These are phyloP conservation scores for Gymnopilus junonius DNA, from an alignment of 768 basidiomycete species.

Conservation along the genomic window DNA sequence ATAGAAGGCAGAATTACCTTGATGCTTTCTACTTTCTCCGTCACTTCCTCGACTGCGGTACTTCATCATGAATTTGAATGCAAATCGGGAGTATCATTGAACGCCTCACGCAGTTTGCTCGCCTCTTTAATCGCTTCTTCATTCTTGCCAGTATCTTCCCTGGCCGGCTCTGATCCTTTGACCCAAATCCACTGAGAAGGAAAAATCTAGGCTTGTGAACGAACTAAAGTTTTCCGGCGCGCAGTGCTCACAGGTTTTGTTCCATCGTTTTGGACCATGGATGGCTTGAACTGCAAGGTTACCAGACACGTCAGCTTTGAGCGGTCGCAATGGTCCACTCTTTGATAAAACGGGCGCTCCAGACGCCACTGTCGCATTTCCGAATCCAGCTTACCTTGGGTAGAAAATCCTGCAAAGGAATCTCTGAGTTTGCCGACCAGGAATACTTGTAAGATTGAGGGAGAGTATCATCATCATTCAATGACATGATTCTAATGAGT, in stretches of 20 bases:
- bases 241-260: constrained; percentile 64
- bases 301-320: background rate
- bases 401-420: constrained; percentile 56
- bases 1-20: constrained; percentile 43
- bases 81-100: background rate
- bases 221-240: too few relatives aligned
- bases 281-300: constrained; percentile 62
- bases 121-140: constrained; percentile 55
- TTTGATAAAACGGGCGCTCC: background rate
- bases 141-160: constrained; percentile 22
- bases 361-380: background rate
- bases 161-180: constrained; percentile 26
- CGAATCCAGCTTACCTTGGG: constrained; percentile 45
- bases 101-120: constrained; percentile 42
- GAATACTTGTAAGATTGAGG: constrained; percentile 50
- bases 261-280: constrained; percentile 80
- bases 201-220: too few relatives aligned
- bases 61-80: background rate
- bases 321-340: background rate
- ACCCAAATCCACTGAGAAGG: constrained; percentile 48
- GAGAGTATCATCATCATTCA: constrained; percentile 48
- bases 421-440: constrained; percentile 49
- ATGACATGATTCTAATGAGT: constrained; percentile 9
- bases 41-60: constrained; percentile 57
- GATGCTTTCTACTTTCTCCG: constrained; percentile 61